Base-by-base conservation (phyloP, 2,329 filamentous ascomycete genomes). In the Talaromyces atroroseus region DNA sequence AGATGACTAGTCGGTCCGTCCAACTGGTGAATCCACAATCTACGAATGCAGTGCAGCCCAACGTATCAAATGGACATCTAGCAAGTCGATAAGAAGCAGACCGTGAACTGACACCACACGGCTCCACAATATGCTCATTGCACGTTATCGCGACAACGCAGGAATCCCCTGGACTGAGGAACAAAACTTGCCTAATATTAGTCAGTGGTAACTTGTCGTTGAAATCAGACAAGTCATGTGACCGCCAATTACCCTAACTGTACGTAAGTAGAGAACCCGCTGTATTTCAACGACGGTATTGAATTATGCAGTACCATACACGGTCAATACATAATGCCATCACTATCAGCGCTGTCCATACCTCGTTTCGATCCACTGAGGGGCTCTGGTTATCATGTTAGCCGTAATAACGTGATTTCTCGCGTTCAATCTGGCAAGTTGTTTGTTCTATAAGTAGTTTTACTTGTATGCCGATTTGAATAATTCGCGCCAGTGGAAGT, bases 331-430 rank as follows among this genome's bases (percentile, higher is more conserved):
- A 29, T 2, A 29, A 10, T 29, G 8, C 26, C 1, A 34, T 4
- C 16, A 29, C 2, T 26, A 26, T 26, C 20, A 24, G 20, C 20
- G 3, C 10, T 36, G 42, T 38, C 40, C 45, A 24, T 34, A 34
- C 12, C n/a, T 18, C 18, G 14, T 23, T 23, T 34, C 14, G 54
- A 24, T 52, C 54, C 54, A 57, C 54, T 57, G 54, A 57, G 54
- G 49, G 54, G 54, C 32, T 40, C 18, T 23, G 11, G 12, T 42
- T 48, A 24, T n/a, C 18, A 44, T 38, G 36, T 42, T 48, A 34
- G 52, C 44, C 18, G 49, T 7, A 42, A 57, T 57, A 51, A 51
- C 54, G 54, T 52, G 54, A 57, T 50, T 45, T 18, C 20, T 21
- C 34, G 12, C 12, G 32, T 14, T 42, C 14, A 23, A n/a, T 40